Conservation (phyloP, 306 rosid species). For the Rosa chinensis region DNA sequence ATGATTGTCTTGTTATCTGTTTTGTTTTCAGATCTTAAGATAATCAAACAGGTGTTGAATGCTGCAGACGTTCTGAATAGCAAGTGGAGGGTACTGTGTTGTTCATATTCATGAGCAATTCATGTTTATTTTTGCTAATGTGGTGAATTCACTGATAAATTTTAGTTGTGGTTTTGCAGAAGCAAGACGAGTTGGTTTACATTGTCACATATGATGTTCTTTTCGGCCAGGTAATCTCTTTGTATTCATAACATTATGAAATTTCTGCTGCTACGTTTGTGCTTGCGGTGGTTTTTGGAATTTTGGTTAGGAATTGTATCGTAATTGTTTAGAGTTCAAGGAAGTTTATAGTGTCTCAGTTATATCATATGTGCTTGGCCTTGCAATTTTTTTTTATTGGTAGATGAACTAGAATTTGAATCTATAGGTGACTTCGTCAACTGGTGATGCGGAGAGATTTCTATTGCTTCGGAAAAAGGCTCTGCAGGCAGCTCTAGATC, state of each 20-base stretch:
- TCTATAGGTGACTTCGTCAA: slow-evolving; percentile 49
- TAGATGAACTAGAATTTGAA: not conserved
- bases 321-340: not conserved
- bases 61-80: slow-evolving; percentile 49
- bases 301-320: not conserved
- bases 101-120: not conserved
- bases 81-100: slow-evolving; percentile 79
- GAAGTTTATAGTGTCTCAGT: not conserved
- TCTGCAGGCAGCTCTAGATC: slow-evolving; percentile 49
- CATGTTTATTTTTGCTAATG: not conserved
- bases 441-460: slow-evolving; percentile 81
- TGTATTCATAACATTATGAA: not conserved
- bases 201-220: slow-evolving; percentile 80
- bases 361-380: not conserved
- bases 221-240: slow-evolving; percentile 67
- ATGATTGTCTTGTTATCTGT: not conserved
- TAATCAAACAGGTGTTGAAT: slow-evolving; percentile 65
- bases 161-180: slow-evolving; percentile 45
- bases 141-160: not conserved
- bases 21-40: slow-evolving; percentile 62
- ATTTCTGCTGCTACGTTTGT: not conserved
- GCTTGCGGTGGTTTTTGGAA: slow-evolving; percentile 2
- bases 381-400: not conserved
- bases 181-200: slow-evolving; percentile 70
- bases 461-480: slow-evolving; percentile 55